Evolutionary conservation across 306 rosid species (phyloP).

Genomic region (Ormosia semicastrata): DNA sequence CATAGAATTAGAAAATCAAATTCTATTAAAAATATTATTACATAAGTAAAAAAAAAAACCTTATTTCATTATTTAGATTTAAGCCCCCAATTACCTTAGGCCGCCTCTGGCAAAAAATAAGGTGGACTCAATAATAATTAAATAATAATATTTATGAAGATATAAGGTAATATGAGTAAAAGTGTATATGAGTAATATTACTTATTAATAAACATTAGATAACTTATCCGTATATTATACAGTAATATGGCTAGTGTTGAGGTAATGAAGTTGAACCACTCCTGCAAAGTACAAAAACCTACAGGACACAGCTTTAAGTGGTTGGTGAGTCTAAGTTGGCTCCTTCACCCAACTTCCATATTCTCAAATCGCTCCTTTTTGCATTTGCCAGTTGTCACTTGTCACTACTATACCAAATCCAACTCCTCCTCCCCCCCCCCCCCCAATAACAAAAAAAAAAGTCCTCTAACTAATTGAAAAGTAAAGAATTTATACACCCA

Average conservation of each 20-base stretch:
- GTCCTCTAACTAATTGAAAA: background rate
- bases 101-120: no score
- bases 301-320: background rate
- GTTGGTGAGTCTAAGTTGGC: conserved; percentile 25
- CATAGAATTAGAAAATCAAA: no score
- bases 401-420: background rate
- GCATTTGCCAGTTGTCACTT: background rate
- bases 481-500: background rate
- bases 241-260: background rate
- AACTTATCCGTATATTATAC: no score
- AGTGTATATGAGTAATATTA: no score
- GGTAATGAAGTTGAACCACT: background rate
- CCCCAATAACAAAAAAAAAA: background rate
- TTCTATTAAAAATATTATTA: no score
- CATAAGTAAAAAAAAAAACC: no score
- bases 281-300: background rate
- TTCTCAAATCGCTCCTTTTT: background rate
- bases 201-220: background rate
- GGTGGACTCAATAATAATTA: no score
- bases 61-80: no score
- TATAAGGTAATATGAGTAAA: no score
- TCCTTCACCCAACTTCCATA: background rate
- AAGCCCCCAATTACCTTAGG: no score
- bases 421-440: background rate
- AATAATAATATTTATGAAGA: no score